Evolutionary conservation across 1,139 yeast species (phyloP).

Genomic region (Candida sp.): DNA sequence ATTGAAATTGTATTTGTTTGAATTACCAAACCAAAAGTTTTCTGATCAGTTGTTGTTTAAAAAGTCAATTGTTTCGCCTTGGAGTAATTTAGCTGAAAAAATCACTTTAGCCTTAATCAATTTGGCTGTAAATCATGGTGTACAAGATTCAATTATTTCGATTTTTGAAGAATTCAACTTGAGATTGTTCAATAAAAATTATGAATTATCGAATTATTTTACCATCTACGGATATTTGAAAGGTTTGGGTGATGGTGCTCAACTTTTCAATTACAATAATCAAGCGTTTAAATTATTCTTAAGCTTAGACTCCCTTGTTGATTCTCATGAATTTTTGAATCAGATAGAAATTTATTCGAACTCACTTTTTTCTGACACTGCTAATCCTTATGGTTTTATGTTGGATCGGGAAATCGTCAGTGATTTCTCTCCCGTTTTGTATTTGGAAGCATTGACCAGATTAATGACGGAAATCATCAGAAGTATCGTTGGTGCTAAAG

Average conservation of each 20-base stretch:
- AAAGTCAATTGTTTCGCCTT: constrained; percentile 30
- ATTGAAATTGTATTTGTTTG: constrained; percentile 56
- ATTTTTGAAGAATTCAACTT: constrained; percentile 28
- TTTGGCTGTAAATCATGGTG: constrained; percentile 32
- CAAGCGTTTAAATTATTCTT: constrained; percentile 29
- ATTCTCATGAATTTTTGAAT: constrained; percentile 37
- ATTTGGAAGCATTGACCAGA: constrained; percentile 40
- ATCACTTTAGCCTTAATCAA: constrained; percentile 35
- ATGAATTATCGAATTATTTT: constrained; percentile 36
- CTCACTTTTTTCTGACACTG: constrained; percentile 17
- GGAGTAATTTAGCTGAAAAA: constrained; percentile 33
- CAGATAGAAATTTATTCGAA: constrained; percentile 36
- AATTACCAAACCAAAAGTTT: constrained; percentile 51
- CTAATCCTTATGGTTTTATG: constrained; percentile 19
- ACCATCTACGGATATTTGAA: constrained; percentile 45
- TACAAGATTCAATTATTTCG: constrained; percentile 22
- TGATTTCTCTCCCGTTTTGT: constrained; percentile 41
- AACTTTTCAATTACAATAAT: constrained; percentile 25
- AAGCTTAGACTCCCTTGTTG: constrained; percentile 36
- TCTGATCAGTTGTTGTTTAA: constrained; percentile 16
- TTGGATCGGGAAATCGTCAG: constrained; percentile 28
- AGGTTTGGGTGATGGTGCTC: constrained; percentile 35
- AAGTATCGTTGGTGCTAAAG: constrained; percentile 22
- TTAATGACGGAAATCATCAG: constrained; percentile 32
- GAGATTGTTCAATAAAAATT: constrained; percentile 17